These are phyloP conservation scores for Kluyveromyces lactis DNA, from an alignment of 805 yeast species.

Conservation along the genomic window DNA sequence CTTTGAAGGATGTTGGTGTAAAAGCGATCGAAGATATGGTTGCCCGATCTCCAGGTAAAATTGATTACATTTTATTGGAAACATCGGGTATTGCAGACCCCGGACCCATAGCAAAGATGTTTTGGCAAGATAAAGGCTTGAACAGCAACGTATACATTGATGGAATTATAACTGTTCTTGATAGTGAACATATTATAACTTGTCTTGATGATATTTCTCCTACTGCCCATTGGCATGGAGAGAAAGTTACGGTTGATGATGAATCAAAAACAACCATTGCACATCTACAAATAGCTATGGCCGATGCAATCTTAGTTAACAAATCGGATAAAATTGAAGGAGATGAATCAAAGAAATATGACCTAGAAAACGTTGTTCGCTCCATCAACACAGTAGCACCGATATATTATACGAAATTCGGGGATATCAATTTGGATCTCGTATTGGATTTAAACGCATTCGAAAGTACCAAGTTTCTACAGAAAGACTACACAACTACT, in stretches of 20 bases:
- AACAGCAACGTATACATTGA: conserved; percentile 80
- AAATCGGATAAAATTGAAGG: conserved; percentile 53
- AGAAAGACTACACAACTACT: conserved; percentile 9
- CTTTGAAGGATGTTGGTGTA: conserved; percentile 92
- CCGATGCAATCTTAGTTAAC: conserved; percentile 75
- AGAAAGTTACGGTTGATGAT: conserved; percentile 31
- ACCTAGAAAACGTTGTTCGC: conserved; percentile 29
- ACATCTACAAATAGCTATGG: conserved; percentile 80
- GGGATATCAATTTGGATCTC: conserved; percentile 56
- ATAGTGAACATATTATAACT: conserved; percentile 53
- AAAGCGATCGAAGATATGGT: conserved; percentile 86
- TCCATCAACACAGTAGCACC: conserved; percentile 64
- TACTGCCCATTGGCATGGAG: conserved; percentile 63
- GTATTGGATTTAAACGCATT: conserved; percentile 78
- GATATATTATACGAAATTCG: conserved; percentile 56
- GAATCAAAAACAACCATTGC: conserved; percentile 57
- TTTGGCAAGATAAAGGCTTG: conserved; percentile 92
- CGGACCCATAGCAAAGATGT: conserved; percentile 93
- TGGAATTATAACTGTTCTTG: conserved; percentile 85
- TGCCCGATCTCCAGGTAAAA: conserved; percentile 56
- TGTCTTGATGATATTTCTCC: conserved; percentile 54
- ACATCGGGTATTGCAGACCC: conserved; percentile 98
- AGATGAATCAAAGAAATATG: conserved; percentile 17
- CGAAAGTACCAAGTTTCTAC: conserved; percentile 31
- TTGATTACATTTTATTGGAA: conserved; percentile 87